Conservation (phyloP, 1,284 basidiomycete genomes). For the Puccinia horiana region DNA sequence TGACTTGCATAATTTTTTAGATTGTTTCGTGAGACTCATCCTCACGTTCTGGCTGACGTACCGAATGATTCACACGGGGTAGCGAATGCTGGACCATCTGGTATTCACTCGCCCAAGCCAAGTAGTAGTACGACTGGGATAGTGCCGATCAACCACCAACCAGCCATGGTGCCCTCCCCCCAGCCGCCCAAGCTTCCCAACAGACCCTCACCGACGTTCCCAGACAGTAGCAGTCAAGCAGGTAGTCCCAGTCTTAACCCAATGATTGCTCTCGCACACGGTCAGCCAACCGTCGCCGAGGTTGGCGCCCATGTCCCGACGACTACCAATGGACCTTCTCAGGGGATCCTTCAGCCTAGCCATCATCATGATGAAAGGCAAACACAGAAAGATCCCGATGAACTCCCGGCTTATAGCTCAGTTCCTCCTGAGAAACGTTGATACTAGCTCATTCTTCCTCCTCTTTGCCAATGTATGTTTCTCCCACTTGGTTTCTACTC, state of each 20-base stretch:
- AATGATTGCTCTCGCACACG: neutral
- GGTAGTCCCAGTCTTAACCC: neutral
- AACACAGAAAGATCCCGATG: neutral
- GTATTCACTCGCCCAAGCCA: neutral
- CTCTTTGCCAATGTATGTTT: neutral
- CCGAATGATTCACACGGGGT: neutral
- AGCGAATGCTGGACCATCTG: neutral
- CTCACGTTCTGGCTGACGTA: conserved; percentile 7
- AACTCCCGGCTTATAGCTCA: conserved; percentile 20
- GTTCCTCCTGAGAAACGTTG: neutral
- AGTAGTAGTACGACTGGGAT: neutral
- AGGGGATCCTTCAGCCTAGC: neutral
- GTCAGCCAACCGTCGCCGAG: conserved; percentile 21
- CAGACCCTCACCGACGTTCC: neutral
- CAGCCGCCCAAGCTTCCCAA: conserved; percentile 26
- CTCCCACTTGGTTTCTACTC: neutral
- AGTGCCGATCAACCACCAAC: conserved; percentile 3
- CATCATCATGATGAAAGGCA: neutral
- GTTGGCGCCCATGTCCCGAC: conserved; percentile 11
- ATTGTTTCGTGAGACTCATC: conserved; percentile 48
- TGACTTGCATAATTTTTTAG: conserved; percentile 17
- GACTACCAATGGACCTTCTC: conserved; percentile 25
- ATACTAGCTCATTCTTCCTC: neutral
- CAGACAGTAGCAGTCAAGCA: neutral
- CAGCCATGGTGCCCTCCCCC: neutral